phyloP scores from a whole-genome alignment of 75 land plant species.

The Cunninghamia lanceolata region DNA sequence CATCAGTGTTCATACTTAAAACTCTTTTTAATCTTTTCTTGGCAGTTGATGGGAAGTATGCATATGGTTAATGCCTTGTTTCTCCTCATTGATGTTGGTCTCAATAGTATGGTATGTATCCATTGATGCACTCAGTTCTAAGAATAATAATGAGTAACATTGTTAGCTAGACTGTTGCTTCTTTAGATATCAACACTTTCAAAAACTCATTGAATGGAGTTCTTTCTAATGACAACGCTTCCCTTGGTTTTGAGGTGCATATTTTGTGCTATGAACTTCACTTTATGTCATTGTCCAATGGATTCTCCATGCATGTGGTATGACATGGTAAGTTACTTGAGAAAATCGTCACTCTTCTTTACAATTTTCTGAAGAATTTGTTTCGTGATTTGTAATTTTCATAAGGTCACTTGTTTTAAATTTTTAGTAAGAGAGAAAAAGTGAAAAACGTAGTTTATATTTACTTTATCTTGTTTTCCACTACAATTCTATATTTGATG shows the following conservation, averaged over 20 bases:
- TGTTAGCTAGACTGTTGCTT: background rate
- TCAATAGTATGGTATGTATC: conserved; percentile 61
- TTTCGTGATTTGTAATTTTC: no score
- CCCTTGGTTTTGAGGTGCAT: conserved; percentile 75
- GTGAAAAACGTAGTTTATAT: no score
- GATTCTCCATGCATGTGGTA: conserved; percentile 68
- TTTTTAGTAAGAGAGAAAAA: no score
- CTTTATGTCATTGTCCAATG: conserved; percentile 77
- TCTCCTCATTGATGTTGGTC: conserved; percentile 48
- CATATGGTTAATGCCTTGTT: conserved; percentile 63
- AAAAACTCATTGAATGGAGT: background rate
- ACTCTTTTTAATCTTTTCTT: background rate
- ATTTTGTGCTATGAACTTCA: conserved; percentile 81
- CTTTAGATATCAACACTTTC: background rate
- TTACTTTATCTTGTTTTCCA: no score
- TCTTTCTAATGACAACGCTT: conserved; percentile 27
- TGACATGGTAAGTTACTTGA: conserved; percentile 42
- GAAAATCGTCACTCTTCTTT: background rate
- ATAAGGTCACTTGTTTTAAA: no score
- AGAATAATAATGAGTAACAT: no score
- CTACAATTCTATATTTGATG: no score
- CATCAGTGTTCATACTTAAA: background rate
- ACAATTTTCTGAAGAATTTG: background rate
- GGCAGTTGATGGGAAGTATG: conserved; percentile 74
- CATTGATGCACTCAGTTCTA: no score